Conservation (phyloP, 208 protist species). For the Vickermania spadyakhi region DNA sequence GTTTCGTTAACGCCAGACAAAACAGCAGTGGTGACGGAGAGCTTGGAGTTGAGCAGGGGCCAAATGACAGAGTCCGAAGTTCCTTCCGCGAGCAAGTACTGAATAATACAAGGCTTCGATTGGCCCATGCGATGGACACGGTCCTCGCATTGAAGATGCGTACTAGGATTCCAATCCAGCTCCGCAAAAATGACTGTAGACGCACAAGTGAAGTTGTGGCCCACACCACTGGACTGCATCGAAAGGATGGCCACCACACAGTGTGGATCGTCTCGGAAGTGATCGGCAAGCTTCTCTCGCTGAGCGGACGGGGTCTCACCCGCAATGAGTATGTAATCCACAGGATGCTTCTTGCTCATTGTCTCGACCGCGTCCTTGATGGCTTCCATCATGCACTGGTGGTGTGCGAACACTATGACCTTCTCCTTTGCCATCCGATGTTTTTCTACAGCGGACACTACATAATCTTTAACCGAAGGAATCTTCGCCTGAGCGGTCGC, state of each 20-base stretch:
- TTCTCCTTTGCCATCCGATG: constrained; percentile 75
- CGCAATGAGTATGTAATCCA: constrained; percentile 91
- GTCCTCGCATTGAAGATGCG: constrained; percentile 95
- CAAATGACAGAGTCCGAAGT: constrained; percentile 88
- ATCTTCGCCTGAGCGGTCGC: constrained; percentile 83
- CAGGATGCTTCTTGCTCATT: constrained; percentile 38
- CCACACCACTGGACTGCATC: constrained; percentile 94
- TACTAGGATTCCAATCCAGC: constrained; percentile 96
- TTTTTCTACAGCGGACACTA: constrained; percentile 64
- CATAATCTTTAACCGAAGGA: constrained; percentile 84
- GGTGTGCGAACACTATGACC: constrained; percentile 92
- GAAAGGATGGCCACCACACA: constrained; percentile 84
- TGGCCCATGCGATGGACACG: constrained; percentile 95
- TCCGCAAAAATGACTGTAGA: constrained; percentile 95
- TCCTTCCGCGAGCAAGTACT: constrained; percentile 90
- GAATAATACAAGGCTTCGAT: constrained; percentile 74
- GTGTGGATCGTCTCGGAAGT: constrained; percentile 62
- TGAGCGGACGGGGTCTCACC: constrained; percentile 65
- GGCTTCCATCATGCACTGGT: constrained; percentile 88
- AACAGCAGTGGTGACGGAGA: constrained; percentile 71
- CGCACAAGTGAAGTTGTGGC: constrained; percentile 92
- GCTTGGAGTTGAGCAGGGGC: constrained; percentile 83
- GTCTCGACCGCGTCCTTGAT: constrained; percentile 66
- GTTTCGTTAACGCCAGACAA: constrained; percentile 32
- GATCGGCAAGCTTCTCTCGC: constrained; percentile 56